Evolutionary conservation across 768 basidiomycete genomes (phyloP), one percentile per base, ranked within the genome.

Genomic region (Psilocybe cubensis): DNA sequence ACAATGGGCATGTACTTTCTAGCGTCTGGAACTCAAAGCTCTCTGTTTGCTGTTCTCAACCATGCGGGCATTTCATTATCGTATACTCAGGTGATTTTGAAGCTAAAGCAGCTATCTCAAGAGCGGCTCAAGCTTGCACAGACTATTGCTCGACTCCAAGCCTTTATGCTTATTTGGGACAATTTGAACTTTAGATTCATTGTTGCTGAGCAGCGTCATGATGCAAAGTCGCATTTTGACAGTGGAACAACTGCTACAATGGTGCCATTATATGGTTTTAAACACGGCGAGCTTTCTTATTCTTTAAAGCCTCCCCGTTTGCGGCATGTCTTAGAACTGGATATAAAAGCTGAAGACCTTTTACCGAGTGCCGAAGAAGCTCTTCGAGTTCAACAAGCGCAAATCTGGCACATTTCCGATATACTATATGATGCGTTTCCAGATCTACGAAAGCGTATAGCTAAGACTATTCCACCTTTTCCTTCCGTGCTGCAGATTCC

Each of bases 81-180:
- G 31, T 71, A 71, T 44, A 31, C 61, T 1, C 57, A 56, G 20
- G 65, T 67, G 0, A 59, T 71, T 20, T 9, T 4, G 11, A 65
- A 70, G 31, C 49, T 68, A 14, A 66, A 66, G 52, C 29, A 57
- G 2, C 61, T 70, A 11, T 59, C 62, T 1, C n/a, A 58, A 17
- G 67, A 67, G 35, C 46, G 53, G 2, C 47, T 66, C 2, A 9
- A 42, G 12, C 7, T 35, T 9, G 60, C 59, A n/a, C 43, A 41
- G 8, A 1, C 17, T 6, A 55, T 66, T 12, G 64, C 58, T 1
- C 48, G 29, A 2, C 48, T 27, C 2, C n/a, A 33, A 29, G 47
- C 57, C 1, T 64, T 57, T 27, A 64, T 66, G 66, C 42, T 70
- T 21, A 59, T 68, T 8, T 71, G 69, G 68, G 71, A 71, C 41